Conservation (phyloP, 345 rosid species). For the Salix caprea region DNA sequence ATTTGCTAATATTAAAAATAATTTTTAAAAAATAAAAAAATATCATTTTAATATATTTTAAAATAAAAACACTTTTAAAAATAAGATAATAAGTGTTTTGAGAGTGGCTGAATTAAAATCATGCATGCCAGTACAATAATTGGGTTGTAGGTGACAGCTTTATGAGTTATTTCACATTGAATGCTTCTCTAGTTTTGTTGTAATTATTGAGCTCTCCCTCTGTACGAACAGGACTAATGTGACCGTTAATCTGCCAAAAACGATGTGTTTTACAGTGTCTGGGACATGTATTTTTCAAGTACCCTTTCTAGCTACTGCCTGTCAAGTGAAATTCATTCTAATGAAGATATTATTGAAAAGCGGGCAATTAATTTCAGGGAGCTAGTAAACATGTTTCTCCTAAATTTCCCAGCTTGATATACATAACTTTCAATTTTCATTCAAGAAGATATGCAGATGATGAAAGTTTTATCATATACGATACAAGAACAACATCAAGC, state of each 20-base stretch:
- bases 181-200: background rate
- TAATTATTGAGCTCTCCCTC: background rate
- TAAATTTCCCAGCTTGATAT: no score
- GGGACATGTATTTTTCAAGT: background rate
- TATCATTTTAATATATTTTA: no score
- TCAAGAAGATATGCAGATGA: no score
- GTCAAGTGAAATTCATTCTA: background rate
- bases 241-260: background rate
- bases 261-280: background rate
- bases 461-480: no score
- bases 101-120: background rate
- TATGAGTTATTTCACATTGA: conserved; percentile 1
- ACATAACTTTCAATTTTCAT: no score
- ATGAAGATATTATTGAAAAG: background rate
- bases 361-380: no score
- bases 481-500: no score
- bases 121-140: conserved; percentile 4
- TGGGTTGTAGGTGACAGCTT: conserved; percentile 9
- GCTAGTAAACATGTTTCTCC: no score
- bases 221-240: background rate
- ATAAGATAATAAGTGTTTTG: background rate
- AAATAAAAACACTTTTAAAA: no score
- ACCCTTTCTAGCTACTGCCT: background rate
- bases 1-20: no score
- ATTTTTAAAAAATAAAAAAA: no score